Percentiles rank a stretch among this genome's conserved stretches.
These are phyloP conservation scores for Cylindrotheca fusiformis DNA, from an alignment of 108 stramenopile genomes.

Conservation along the genomic window DNA sequence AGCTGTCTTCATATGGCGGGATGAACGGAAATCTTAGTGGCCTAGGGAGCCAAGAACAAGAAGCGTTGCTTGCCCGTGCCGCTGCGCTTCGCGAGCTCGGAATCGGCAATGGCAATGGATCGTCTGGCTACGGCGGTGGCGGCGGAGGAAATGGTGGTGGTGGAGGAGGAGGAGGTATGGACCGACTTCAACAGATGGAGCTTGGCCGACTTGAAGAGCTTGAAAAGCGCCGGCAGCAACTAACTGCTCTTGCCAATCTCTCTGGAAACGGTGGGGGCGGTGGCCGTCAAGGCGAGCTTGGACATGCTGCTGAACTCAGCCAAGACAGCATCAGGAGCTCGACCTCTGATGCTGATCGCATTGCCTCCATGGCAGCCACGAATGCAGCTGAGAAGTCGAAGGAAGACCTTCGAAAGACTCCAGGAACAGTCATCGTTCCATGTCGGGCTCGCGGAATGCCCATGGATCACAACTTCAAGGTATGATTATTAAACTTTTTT, in stretches of 20 bases:
- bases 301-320: constrained; percentile 5
- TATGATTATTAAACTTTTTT: background rate
- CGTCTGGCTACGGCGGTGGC: too few relatives aligned
- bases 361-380: background rate
- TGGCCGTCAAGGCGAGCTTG: constrained; percentile 4
- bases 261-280: constrained; percentile 10
- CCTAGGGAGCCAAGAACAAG: constrained; percentile 18
- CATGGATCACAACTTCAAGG: constrained; percentile 86
- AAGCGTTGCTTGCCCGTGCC: constrained; percentile 20
- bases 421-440: constrained; percentile 64
- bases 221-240: constrained; percentile 21
- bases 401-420: constrained; percentile 38
- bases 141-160: background rate
- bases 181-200: constrained; percentile 18
- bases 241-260: constrained; percentile 12
- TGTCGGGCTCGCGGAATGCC: constrained; percentile 85
- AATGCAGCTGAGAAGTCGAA: constrained; percentile 21
- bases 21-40: constrained; percentile 11
- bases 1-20: constrained; percentile 11
- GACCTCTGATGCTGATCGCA: constrained; percentile 3
- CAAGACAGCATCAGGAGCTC: constrained; percentile 18
- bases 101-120: constrained; percentile 1
- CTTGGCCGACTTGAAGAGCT: constrained; percentile 22
- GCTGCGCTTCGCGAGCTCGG: constrained; percentile 33
- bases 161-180: constrained; percentile 3